A percentile compares a stretch with the other conserved stretches of the same genome.
Evolutionary conservation across 73 alveolate species (phyloP).

Genomic region (Durusdinium trenchii): DNA sequence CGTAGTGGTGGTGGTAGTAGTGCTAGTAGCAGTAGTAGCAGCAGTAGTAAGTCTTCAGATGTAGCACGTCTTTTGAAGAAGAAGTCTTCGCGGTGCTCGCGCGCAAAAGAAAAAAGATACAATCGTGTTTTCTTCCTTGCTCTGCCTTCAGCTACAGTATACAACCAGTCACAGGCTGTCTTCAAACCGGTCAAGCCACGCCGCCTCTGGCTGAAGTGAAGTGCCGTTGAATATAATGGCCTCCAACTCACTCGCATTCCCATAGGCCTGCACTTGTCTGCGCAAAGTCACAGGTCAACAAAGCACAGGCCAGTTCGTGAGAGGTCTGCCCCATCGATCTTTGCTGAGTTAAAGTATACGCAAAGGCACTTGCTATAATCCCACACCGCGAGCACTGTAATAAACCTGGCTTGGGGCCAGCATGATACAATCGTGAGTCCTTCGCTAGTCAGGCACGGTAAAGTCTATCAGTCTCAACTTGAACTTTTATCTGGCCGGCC

Average conservation of each 20-base stretch:
- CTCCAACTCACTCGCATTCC: conserved; percentile 77
- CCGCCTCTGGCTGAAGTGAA: conserved; percentile 81
- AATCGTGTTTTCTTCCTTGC: too few species aligned
- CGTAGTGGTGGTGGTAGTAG: background rate
- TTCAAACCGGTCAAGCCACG: background rate
- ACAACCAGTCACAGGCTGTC: background rate
- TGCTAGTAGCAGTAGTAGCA: background rate
- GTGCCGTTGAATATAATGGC: conserved; percentile 81
- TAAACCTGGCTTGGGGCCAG: too few species aligned
- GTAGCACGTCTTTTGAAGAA: too few species aligned
- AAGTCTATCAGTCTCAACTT: too few species aligned
- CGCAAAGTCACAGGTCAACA: background rate
- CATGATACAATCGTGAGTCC: too few species aligned
- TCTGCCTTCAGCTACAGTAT: background rate
- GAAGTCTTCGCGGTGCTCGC: too few species aligned
- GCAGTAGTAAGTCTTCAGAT: too few species aligned
- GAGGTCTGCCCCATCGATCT: background rate
- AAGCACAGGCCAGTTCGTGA: background rate
- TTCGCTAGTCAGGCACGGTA: too few species aligned
- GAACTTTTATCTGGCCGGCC: too few species aligned
- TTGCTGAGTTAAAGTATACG: background rate
- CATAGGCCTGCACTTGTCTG: conserved; percentile 41
- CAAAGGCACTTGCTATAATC: background rate
- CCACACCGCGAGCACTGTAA: too few species aligned
- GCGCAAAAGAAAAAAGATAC: too few species aligned